Evolutionary conservation across 2,329 filamentous ascomycete genomes (phyloP).

Genomic region (Paracoccidioides brasiliensis): DNA sequence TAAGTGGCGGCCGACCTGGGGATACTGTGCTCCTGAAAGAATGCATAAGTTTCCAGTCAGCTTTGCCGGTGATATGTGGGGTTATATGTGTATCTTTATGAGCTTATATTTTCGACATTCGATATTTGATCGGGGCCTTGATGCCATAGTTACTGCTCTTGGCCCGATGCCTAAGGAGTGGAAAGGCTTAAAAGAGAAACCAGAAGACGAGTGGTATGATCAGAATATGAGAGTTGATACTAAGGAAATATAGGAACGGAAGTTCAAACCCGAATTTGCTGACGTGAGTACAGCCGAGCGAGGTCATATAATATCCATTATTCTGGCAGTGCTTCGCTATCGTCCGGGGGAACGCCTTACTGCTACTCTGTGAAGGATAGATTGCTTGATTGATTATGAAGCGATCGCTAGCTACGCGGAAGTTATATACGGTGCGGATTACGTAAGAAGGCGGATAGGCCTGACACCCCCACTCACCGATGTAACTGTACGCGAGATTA

Average conservation of each 20-base stretch:
- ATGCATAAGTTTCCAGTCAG: constrained; percentile 7
- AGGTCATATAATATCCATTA: neutral
- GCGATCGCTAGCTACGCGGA: too few relatives aligned
- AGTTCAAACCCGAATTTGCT: neutral
- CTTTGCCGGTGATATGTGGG: constrained; percentile 12
- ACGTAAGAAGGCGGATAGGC: too few relatives aligned
- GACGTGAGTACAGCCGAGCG: neutral
- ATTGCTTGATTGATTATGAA: too few relatives aligned
- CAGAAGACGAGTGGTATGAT: constrained; percentile 1
- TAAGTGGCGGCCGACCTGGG: constrained; percentile 3
- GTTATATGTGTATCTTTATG: constrained; percentile 10
- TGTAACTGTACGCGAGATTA: too few relatives aligned
- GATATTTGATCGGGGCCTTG: constrained; percentile 1
- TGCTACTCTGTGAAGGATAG: neutral
- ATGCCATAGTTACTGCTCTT: neutral
- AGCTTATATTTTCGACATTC: constrained; percentile 7
- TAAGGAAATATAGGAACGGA: neutral
- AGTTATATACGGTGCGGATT: too few relatives aligned
- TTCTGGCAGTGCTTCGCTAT: neutral
- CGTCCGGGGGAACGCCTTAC: neutral
- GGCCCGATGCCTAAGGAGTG: constrained; percentile 1
- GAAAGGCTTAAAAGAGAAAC: neutral
- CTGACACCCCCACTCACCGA: too few relatives aligned
- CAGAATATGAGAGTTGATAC: neutral
- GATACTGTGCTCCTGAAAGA: constrained; percentile 9